These are phyloP conservation scores for Paramyrothecium roridum DNA, from an alignment of 2,329 filamentous ascomycete species.

Conservation along the genomic window DNA sequence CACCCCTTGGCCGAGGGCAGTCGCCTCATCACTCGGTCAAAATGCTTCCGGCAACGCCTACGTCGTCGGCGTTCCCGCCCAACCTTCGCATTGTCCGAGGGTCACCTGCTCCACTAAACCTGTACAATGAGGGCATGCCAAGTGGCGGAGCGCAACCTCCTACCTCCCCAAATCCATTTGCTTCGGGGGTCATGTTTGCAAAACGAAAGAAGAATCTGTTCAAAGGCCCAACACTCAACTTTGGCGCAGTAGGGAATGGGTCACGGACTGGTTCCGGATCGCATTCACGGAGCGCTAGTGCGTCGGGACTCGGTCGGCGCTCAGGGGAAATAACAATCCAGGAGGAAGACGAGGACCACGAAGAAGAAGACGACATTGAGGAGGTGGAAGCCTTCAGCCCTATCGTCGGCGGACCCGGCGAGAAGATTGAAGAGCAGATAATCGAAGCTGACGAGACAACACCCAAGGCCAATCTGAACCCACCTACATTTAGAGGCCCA, in stretches of 20 bases:
- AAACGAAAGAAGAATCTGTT: conserved; percentile 79
- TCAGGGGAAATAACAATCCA: conserved; percentile 75
- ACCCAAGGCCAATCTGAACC: conserved; percentile 10
- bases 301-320: conserved; percentile 59
- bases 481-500: background rate
- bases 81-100: conserved; percentile 79
- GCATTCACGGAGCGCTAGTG: conserved; percentile 58
- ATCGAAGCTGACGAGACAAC: conserved; percentile 36
- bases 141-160: conserved; percentile 37
- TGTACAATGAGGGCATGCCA: conserved; percentile 59
- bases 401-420: conserved; percentile 39
- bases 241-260: conserved; percentile 37
- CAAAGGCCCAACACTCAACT: conserved; percentile 70
- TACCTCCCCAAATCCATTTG: conserved; percentile 56
- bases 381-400: conserved; percentile 60
- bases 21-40: conserved; percentile 91
- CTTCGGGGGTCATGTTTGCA: conserved; percentile 69
- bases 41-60: conserved; percentile 89
- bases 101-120: conserved; percentile 44
- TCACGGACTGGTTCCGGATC: conserved; percentile 29
- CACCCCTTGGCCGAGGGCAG: conserved; percentile 58
- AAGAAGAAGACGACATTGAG: conserved; percentile 45
- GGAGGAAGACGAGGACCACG: conserved; percentile 57
- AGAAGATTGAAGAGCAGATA: conserved; percentile 44
- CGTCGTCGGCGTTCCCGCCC: conserved; percentile 69